Base-by-base conservation (phyloP, 371 early-diverging fungal genomes). In the Smittium culicis region DNA sequence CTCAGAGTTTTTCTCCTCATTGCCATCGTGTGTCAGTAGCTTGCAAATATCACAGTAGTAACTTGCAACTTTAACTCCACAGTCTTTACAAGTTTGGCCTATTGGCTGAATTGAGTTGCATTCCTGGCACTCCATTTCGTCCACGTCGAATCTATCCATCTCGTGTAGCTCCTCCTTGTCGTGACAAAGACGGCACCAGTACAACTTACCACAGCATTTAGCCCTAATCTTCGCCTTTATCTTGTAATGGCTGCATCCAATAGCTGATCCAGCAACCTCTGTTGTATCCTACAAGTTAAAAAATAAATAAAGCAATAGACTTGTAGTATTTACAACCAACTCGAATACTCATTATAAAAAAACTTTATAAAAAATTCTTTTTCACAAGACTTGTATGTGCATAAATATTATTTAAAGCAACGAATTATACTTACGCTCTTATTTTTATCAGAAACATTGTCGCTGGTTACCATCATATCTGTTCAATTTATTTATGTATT, bases 181-280 rank as follows among this genome's bases (percentile, higher is more conserved):
- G 73, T 99, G 99, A 75, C 99, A 99, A 71, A 96, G 89, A 60
- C 98, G 85, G 76, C 99, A 99, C 28, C 91, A 77, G 67, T 83
- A 87, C 85, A 92, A 92, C 65, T 80, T 80, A 57, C 84, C 85
- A 76, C 99, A 99, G 72, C 99, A 98, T 61, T 89, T 85, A 11
- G 94, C 92, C 69, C 89, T 86, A 8, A 99, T 70, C 72, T 91
- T 90, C 68, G 86, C 85, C 30, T 87, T 85, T 5, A 96, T 79
- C 71, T 86, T 86, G 77, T 99, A 99, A 76, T 99, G 99, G 70
- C 85, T 83, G 77, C 99, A 99, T 1, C 97, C 98, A 45, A 20
- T 45, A 11, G 45, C 11, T 5, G 20, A 20, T 20, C 20, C 45
- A 45, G 20, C 5, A 45, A n/a, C n/a, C n/a, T n/a, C n/a, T n/a